These are phyloP conservation scores for Fusarium musae DNA, from an alignment of 2,329 filamentous ascomycete species.

Conservation along the genomic window DNA sequence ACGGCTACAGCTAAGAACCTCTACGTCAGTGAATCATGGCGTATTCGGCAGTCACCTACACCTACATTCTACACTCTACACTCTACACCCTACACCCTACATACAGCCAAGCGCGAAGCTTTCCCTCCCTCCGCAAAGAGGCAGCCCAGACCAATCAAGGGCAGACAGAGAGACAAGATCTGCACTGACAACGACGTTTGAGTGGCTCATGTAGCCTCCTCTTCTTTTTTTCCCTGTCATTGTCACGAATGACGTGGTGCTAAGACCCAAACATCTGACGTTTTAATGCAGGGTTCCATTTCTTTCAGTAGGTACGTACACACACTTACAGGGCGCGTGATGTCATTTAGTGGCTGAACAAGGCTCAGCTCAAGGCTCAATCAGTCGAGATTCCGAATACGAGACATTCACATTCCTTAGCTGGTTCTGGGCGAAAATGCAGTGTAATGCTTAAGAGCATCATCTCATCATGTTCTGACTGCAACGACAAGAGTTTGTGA, in stretches of 20 bases:
- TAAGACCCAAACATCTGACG: conserved; percentile 24
- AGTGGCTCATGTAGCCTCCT: conserved; percentile 21
- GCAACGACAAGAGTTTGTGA: conserved; percentile 10
- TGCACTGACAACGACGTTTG: conserved; percentile 34
- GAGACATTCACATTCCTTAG: conserved; percentile 20
- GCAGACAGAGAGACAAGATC: conserved; percentile 4
- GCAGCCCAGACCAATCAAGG: conserved; percentile 18
- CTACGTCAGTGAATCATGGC: conserved; percentile 34
- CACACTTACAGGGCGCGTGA: conserved; percentile 7
- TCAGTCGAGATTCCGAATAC: conserved; percentile 11
- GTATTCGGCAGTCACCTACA: conserved; percentile 30
- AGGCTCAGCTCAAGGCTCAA: conserved; percentile 4
- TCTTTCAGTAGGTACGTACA: neutral
- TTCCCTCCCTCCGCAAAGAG: conserved; percentile 22
- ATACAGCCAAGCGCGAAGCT: conserved; percentile 26
- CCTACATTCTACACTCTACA: neutral
- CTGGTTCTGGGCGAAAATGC: neutral
- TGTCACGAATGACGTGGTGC: conserved; percentile 31
- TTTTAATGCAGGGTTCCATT: conserved; percentile 4
- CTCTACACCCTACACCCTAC: neutral
- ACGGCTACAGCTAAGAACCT: neutral
- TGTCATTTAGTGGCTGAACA: conserved; percentile 30
- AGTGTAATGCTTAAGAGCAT: neutral
- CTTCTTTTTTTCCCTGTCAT: neutral
- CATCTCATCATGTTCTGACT: conserved; percentile 22